Percentiles rank a stretch among this genome's conserved stretches.
Evolutionary conservation across 345 rosid genomes (phyloP).

Genomic region (Murraya koenigii): DNA sequence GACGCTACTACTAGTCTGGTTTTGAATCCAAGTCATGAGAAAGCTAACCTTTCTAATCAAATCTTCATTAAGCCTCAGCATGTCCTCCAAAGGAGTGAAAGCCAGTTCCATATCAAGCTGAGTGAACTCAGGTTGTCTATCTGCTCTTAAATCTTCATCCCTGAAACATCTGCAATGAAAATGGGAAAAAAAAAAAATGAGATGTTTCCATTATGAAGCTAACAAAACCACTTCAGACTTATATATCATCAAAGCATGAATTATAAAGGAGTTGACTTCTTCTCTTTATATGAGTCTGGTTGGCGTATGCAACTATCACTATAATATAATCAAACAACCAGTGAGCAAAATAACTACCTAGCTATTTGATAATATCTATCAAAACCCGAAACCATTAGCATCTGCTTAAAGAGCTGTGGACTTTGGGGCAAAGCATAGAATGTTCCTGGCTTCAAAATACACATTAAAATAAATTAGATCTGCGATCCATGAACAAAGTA

Average conservation of each 20-base stretch:
- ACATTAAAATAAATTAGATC: constrained; percentile 40
- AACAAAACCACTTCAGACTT: not conserved
- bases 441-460: constrained; percentile 91
- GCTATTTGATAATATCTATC: constrained; percentile 95
- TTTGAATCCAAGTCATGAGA: not conserved
- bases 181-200: not conserved
- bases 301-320: constrained; percentile 3
- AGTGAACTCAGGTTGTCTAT: constrained; percentile 98
- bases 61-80: constrained; percentile 89
- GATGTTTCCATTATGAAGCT: not conserved
- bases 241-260: not conserved
- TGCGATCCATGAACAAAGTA: constrained; percentile 24
- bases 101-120: constrained; percentile 98
- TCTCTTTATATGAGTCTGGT: not conserved
- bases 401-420: constrained; percentile 94
- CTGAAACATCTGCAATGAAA: constrained; percentile 75
- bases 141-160: constrained; percentile 98
- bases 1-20: not conserved
- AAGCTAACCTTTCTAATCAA: constrained; percentile 74
- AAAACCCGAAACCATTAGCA: constrained; percentile 98
- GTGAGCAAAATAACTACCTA: constrained; percentile 45
- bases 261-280: not conserved
- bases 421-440: constrained; percentile 98
- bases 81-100: constrained; percentile 84
- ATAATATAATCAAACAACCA: constrained; percentile 6